Conservation (phyloP, 352 stramenopile genomes). For the Globisporangium mamillatum region DNA sequence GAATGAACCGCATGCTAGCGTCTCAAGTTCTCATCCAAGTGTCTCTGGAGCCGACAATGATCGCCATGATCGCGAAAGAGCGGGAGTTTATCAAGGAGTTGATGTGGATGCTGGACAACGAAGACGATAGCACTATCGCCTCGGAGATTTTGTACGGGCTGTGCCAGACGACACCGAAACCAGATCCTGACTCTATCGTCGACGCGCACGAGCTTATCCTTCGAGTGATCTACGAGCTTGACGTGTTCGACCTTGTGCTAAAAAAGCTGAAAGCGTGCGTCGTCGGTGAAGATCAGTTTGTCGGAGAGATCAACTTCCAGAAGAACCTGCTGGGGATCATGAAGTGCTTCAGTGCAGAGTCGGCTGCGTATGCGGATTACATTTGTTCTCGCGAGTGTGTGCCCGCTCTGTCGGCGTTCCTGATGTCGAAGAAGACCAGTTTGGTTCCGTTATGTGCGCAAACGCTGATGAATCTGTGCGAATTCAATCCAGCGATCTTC, state of each 20-base stretch:
- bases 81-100: constrained; percentile 66
- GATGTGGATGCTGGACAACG: constrained; percentile 67
- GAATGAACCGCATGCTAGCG: constrained; percentile 63
- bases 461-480: constrained; percentile 76
- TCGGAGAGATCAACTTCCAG: constrained; percentile 78
- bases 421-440: constrained; percentile 66
- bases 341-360: constrained; percentile 70
- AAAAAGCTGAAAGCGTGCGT: constrained; percentile 73
- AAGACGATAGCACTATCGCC: constrained; percentile 67
- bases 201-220: constrained; percentile 45
- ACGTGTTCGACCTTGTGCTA: constrained; percentile 60
- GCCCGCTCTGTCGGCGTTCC: constrained; percentile 51
- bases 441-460: constrained; percentile 65
- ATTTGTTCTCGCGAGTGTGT: constrained; percentile 58
- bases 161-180: constrained; percentile 47
- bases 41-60: constrained; percentile 57
- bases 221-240: constrained; percentile 53
- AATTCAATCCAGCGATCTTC: constrained; percentile 69
- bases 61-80: constrained; percentile 47
- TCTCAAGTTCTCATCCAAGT: constrained; percentile 71
- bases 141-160: constrained; percentile 72
- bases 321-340: constrained; percentile 71
- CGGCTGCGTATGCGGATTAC: constrained; percentile 51
- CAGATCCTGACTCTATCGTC: constrained; percentile 14
- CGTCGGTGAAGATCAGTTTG: constrained; percentile 59